Evolutionary conservation across 805 yeast genomes (phyloP), one percentile per base, ranked within the genome.

Genomic region (Osmozyma mogii): DNA sequence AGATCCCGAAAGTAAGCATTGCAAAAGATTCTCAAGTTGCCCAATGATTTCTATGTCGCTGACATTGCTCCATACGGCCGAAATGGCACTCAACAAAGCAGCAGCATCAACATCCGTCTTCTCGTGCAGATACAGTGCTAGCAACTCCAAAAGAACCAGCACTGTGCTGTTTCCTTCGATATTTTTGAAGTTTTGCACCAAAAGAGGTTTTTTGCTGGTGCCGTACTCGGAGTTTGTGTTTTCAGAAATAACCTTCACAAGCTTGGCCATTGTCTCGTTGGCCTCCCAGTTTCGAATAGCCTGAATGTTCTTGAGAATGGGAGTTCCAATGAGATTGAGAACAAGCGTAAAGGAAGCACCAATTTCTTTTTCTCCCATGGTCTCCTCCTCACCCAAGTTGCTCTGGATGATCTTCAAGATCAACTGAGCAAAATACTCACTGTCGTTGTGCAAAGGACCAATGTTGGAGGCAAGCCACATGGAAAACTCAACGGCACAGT

Each of bases 401-500:
- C 32, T 35, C 17, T 38, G 38, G 12, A 43, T 26, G 6, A 41
- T 40, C 10, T 36, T 35, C 22, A 31, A 22, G 14, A 43, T 26
- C 9, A 43, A 29, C 17, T 32, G 38, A 3, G 34, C 24, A 38
- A 41, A 32, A 11, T 25, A 27, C 6, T 41, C 40, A 24, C 32
- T 35, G 20, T 23, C 17, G n/a, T 30, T 19, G 14, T 38, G 40
- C 24, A 21, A 28, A 5, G 41, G 33, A 7, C 43, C 43, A 11
- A 48, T 42, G 23, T 35, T 37, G 8, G 32, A 30, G 9, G 40
- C 27, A 4, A 47, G 27, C 65, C 66, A 62, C 28, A 44, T 51
- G 12, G 61, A 45, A 15, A 61, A 52, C 20, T 55, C 54, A 15
- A 54, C 26, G 57, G 55, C 71, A 68, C 80, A 41, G 43, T 71